Conservation (phyloP, 495 filamentous ascomycete genomes). For the Penicillium subrubescens region DNA sequence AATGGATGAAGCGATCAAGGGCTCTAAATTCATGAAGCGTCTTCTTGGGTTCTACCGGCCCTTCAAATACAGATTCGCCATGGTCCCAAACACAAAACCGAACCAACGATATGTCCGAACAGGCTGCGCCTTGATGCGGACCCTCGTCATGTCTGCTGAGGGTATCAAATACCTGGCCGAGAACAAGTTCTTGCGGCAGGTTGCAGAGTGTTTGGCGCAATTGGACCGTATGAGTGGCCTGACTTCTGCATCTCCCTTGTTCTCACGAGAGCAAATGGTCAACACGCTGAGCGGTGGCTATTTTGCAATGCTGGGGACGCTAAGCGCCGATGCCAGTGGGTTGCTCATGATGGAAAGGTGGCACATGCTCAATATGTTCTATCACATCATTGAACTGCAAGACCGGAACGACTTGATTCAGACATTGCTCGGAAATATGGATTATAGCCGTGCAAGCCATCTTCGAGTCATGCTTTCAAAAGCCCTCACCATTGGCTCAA, state of each 20-base stretch:
- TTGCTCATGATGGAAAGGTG: constrained; percentile 91
- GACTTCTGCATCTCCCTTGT: constrained; percentile 83
- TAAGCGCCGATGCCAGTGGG: constrained; percentile 80
- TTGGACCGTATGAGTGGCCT: constrained; percentile 89
- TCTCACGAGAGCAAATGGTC: constrained; percentile 77
- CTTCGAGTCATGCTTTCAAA: constrained; percentile 91
- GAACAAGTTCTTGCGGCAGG: constrained; percentile 88
- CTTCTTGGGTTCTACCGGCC: constrained; percentile 93
- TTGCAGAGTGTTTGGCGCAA: constrained; percentile 94
- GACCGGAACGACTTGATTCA: constrained; percentile 89
- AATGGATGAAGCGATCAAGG: constrained; percentile 91
- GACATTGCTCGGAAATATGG: constrained; percentile 83
- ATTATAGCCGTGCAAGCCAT: constrained; percentile 86
- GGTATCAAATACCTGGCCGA: constrained; percentile 83
- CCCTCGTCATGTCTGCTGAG: constrained; percentile 79
- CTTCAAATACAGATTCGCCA: constrained; percentile 93
- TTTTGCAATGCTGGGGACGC: constrained; percentile 84
- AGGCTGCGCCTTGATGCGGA: constrained; percentile 84
- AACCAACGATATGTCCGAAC: constrained; percentile 93
- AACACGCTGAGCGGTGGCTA: constrained; percentile 90
- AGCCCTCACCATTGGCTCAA: constrained; percentile 85
- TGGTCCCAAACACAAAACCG: constrained; percentile 80
- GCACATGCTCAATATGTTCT: constrained; percentile 99
- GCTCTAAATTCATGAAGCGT: constrained; percentile 91
- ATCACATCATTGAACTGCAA: constrained; percentile 90